These are phyloP conservation scores for Neurospora sp. DNA, from an alignment of 2,329 filamentous ascomycete species.

Conservation along the genomic window DNA sequence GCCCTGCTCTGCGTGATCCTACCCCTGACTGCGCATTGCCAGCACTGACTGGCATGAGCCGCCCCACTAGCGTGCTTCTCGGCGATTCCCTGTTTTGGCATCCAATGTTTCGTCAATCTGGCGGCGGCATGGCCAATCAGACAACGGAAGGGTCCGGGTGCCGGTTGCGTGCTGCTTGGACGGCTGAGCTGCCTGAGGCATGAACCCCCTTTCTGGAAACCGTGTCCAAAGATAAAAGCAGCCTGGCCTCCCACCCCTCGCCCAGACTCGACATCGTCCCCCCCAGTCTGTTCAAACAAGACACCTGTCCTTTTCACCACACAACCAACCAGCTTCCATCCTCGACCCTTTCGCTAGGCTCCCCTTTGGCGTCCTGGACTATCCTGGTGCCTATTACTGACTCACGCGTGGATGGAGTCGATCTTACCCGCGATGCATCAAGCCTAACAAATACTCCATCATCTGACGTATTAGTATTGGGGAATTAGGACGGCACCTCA, in stretches of 20 bases:
- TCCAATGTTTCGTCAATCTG: conserved; percentile 1
- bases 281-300: conserved; percentile 9
- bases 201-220: conserved; percentile 11
- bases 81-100: background rate
- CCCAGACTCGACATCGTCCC: background rate
- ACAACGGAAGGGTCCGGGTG: background rate
- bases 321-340: conserved; percentile 10
- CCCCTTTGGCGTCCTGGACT: background rate
- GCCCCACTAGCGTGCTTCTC: background rate
- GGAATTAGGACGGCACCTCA: conserved; percentile 28
- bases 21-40: background rate
- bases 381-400: conserved; percentile 5
- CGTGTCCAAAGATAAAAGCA: conserved; percentile 22
- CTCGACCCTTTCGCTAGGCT: background rate
- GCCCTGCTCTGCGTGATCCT: background rate
- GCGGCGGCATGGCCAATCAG: conserved; percentile 14
- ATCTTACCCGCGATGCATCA: conserved; percentile 17
- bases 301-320: conserved; percentile 18
- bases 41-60: background rate
- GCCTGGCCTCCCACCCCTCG: conserved; percentile 10
- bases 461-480: conserved; percentile 25
- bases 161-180: background rate
- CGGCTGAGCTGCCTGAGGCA: conserved; percentile 16
- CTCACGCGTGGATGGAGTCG: conserved; percentile 13
- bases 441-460: conserved; percentile 8